Base-by-base conservation (phyloP, 2,329 filamentous ascomycete species). In the Ascochyta koolunga region DNA sequence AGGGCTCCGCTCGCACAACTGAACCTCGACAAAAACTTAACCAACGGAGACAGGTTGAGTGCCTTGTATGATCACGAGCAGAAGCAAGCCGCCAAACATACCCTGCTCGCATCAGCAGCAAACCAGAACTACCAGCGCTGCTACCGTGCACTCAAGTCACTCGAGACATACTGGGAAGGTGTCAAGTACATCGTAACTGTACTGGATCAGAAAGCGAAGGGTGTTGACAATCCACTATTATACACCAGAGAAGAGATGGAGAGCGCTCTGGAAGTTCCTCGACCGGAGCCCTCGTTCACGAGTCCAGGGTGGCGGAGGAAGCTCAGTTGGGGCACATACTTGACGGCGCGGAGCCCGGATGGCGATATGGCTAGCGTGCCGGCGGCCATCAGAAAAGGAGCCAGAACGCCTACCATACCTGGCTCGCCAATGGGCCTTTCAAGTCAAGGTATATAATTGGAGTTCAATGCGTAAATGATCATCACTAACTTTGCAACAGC, bases 101-200 rank as follows among this genome's bases (percentile, higher is more conserved):
- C 88, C 0, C 76, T 96, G 2, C 80, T 96, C 1, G 90, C 90
- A 0, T 89, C 89, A 0, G 90, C 89, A 1, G 91, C 91, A 0
- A 93, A 88, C 61, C 89, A 93, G 66, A 93, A 96, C 64, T 96
- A 96, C 63, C 90, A 93, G 68, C 82, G 88, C 8, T 96, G 91
- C 70, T 93, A 95, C 71, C 90, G 91, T 68, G 90, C 90, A 0
- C 75, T 96, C 10, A 86, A 93, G 62, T 87, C 90, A 39, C 79
- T 96, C n/a, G 86, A 95, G 62, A 82, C 83, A 0, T 95, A 95
- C 68, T 96, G 91, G 91, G 89, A 89, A 31, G 91, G 91, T 7
- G 88, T 91, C 22, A 88, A 90, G 52, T 96, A 96, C 69, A 96
- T 96, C 33, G 77, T 96, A 32, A 93, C 90, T 0, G 90, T 91